Evolutionary conservation across 768 basidiomycete genomes (phyloP).

Genomic region (Phallus indusiatus): DNA sequence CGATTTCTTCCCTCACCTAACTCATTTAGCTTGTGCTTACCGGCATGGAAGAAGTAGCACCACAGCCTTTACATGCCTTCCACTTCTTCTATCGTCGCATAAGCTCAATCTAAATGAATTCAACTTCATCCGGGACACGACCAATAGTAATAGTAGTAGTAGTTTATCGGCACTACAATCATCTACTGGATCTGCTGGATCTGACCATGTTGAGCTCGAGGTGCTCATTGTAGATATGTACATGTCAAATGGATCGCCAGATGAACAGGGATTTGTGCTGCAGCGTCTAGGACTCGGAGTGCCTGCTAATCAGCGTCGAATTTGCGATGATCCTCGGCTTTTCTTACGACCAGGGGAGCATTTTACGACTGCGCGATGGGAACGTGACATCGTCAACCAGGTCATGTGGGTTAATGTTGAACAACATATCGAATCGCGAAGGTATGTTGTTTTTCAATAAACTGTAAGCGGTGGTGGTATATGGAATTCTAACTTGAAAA

Average conservation of each 20-base stretch:
- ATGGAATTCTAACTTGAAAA: too few species aligned
- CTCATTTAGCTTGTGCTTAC: slow-evolving; percentile 7
- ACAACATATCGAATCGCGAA: slow-evolving; percentile 3
- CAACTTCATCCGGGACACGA: not conserved
- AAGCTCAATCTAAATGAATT: not conserved
- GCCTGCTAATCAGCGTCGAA: not conserved
- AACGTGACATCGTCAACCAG: not conserved
- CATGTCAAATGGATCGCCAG: slow-evolving; percentile 3
- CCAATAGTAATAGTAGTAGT: not conserved
- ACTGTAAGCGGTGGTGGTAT: not conserved
- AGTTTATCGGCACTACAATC: not conserved
- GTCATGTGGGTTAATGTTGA: slow-evolving; percentile 5
- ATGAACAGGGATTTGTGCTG: slow-evolving; percentile 4
- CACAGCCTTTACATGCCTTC: slow-evolving; percentile 4
- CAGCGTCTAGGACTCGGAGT: slow-evolving; percentile 2
- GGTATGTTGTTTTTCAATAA: not conserved
- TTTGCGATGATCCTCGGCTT: slow-evolving; percentile 4
- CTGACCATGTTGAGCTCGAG: not conserved
- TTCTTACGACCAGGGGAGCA: slow-evolving; percentile 4
- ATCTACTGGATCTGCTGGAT: too few species aligned
- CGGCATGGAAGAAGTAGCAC: slow-evolving; percentile 6
- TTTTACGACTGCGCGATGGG: slow-evolving; percentile 1
- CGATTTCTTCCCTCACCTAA: slow-evolving; percentile 2
- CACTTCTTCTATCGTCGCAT: slow-evolving; percentile 1
- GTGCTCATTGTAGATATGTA: slow-evolving; percentile 6